phyloP scores from a whole-genome alignment of 2,329 filamentous ascomycete genomes.

The Diaporthe citriasiana region DNA sequence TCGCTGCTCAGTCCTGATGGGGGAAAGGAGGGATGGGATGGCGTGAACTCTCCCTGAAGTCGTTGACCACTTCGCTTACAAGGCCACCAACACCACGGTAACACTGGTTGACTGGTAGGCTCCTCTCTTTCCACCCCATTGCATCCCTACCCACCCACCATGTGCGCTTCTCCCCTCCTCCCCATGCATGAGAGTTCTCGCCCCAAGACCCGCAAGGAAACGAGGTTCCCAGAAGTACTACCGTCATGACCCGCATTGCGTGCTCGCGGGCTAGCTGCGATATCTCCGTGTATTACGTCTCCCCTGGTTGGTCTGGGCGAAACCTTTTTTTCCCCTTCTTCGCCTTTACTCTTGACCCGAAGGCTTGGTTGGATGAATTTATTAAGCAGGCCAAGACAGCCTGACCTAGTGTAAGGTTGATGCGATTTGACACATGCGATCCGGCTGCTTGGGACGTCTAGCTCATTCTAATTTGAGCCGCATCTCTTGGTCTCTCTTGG shows the following conservation, averaged over 20 bases:
- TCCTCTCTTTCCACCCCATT: not conserved
- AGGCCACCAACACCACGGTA: not conserved
- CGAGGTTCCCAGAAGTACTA: conserved; percentile 1
- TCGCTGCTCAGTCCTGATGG: not conserved
- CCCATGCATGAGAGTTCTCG: not conserved
- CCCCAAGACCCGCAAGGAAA: not conserved
- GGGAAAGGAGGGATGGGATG: not conserved
- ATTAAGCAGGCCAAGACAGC: conserved; percentile 13
- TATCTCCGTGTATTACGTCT: conserved; percentile 9
- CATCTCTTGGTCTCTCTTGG: not conserved
- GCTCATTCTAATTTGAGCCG: not conserved
- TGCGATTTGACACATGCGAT: not conserved
- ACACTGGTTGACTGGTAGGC: not conserved
- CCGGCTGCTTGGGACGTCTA: conserved; percentile 16
- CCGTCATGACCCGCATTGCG: conserved; percentile 39
- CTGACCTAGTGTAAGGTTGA: not conserved
- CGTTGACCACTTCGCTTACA: not conserved
- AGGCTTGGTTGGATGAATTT: not conserved
- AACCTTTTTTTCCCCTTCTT: not conserved
- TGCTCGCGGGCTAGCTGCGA: conserved; percentile 37
- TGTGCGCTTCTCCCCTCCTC: not conserved
- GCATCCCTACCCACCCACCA: conserved; percentile 2
- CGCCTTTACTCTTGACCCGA: too few species aligned
- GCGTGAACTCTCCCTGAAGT: not conserved
- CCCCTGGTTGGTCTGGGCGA: not conserved